A percentile compares a stretch with the other conserved stretches of the same genome.
Conservation (phyloP, 345 rosid genomes). For the Turnera subulata region DNA sequence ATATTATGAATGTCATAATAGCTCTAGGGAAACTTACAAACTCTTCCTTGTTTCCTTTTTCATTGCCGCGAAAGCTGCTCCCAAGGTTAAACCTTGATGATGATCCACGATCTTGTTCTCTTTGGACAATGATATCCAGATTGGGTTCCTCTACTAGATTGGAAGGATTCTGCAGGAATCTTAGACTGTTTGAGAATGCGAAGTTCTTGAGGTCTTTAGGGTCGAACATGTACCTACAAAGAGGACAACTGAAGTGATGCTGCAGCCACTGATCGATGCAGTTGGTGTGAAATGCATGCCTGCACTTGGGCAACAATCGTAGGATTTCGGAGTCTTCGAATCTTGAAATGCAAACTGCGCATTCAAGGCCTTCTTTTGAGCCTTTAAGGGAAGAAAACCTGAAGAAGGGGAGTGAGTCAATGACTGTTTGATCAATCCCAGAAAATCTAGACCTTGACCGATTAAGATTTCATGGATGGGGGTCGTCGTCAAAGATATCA, state of each 20-base stretch:
- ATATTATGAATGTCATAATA: no score
- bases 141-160: constrained; percentile 18
- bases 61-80: constrained; percentile 56
- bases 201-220: constrained; percentile 13
- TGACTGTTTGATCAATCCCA: neutral
- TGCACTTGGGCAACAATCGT: constrained; percentile 9
- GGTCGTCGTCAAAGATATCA: neutral
- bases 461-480: neutral
- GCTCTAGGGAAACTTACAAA: no score
- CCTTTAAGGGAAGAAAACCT: constrained; percentile 3
- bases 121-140: constrained; percentile 27
- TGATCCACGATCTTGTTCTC: constrained; percentile 20
- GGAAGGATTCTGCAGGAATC: constrained; percentile 20
- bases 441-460: neutral
- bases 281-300: constrained; percentile 8
- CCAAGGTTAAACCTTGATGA: constrained; percentile 73
- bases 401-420: constrained; percentile 4
- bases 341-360: constrained; percentile 3
- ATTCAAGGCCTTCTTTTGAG: constrained; percentile 1
- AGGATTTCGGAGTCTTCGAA: constrained; percentile 3
- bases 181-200: constrained; percentile 21
- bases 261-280: constrained; percentile 11
- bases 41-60: constrained; percentile 27
- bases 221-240: constrained; percentile 33
- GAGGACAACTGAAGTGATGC: constrained; percentile 39